A percentile compares a stretch with the other conserved stretches of the same genome.
phyloP scores from a whole-genome alignment of 257 asterid species.

The Nicotiana knightiana region DNA sequence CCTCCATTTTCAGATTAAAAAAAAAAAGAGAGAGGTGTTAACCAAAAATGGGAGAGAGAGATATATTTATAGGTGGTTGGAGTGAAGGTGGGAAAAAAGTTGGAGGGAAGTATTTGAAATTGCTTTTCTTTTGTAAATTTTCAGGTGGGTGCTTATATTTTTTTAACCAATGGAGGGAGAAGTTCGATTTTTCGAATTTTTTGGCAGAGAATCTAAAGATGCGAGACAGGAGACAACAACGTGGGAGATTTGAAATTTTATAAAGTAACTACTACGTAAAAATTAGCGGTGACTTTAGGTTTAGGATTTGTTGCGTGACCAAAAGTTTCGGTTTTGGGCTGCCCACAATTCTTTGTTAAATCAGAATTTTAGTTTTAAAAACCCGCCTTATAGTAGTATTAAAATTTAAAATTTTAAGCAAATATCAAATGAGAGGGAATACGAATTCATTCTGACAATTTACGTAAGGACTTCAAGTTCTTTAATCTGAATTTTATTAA shows the following conservation, averaged over 20 bases:
- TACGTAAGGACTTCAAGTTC: no score
- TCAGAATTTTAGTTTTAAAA: no score
- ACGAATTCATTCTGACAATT: no score
- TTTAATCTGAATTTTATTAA: no score
- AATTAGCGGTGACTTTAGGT: no score
- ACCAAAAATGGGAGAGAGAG: background rate
- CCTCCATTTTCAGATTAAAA: background rate
- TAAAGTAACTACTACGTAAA: no score
- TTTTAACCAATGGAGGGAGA: background rate
- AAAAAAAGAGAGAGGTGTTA: background rate
- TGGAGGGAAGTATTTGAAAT: constrained; percentile 25
- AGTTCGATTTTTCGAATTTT: background rate
- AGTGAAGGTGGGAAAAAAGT: background rate
- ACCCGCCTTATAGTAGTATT: no score
- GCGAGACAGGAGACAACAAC: background rate
- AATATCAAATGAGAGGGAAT: no score
- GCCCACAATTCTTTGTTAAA: no score
- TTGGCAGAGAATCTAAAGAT: background rate
- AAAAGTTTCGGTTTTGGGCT: no score
- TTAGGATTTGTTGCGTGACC: no score
- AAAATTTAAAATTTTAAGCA: no score
- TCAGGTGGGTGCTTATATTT: background rate
- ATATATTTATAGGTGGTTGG: background rate
- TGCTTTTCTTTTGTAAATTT: background rate
- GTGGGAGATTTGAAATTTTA: background rate